Evolutionary conservation across 768 basidiomycete genomes (phyloP).

Genomic region (Heimioporus sp.): DNA sequence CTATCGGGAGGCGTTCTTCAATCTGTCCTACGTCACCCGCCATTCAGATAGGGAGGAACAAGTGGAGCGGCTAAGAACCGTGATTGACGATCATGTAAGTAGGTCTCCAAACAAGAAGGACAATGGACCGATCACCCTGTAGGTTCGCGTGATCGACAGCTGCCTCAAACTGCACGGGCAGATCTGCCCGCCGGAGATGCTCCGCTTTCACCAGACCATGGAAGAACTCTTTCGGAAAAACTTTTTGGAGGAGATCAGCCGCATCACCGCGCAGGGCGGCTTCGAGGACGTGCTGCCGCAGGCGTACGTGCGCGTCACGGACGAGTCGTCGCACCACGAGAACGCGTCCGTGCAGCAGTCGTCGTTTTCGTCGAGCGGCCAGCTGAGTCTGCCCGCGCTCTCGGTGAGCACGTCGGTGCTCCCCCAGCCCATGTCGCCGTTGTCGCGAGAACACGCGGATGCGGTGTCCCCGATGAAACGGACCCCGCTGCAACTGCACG

Average conservation of each 20-base stretch:
- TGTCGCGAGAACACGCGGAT: conserved; percentile 13
- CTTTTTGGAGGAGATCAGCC: conserved; percentile 78
- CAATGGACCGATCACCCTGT: conserved; percentile 2
- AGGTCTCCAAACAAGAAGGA: not conserved
- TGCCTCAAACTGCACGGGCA: conserved; percentile 82
- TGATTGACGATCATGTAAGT: conserved; percentile 81
- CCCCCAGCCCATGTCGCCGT: conserved; percentile 44
- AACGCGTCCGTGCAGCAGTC: conserved; percentile 44
- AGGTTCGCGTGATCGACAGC: conserved; percentile 80
- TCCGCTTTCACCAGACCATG: conserved; percentile 89
- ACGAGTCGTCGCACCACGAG: conserved; percentile 49
- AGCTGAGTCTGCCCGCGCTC: conserved; percentile 42
- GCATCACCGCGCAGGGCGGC: conserved; percentile 57
- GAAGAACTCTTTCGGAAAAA: conserved; percentile 84
- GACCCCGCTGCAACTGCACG: conserved; percentile 76
- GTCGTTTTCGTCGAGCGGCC: conserved; percentile 47
- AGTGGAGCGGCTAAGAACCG: conserved; percentile 67
- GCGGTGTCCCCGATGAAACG: conserved; percentile 41
- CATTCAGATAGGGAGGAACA: conserved; percentile 70
- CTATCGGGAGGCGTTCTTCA: conserved; percentile 78
- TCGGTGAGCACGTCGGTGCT: conserved; percentile 48
- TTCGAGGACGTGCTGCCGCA: conserved; percentile 46
- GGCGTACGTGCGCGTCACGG: conserved; percentile 41
- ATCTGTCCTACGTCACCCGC: conserved; percentile 59
- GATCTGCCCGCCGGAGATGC: conserved; percentile 83